Conservation (phyloP, 805 yeast genomes). For the Yarrowia yakushimensis region DNA sequence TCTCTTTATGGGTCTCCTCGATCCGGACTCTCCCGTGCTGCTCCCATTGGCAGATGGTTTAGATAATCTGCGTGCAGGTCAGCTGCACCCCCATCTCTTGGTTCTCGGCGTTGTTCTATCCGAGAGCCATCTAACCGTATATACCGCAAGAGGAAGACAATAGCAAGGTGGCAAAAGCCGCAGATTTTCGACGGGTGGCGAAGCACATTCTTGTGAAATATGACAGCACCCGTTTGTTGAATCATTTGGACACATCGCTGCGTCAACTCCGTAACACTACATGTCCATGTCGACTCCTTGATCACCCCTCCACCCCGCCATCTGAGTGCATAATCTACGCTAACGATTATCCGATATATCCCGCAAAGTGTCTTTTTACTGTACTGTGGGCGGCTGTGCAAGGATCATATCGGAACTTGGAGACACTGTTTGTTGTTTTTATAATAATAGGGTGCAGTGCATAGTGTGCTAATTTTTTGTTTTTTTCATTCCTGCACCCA, state of each 20-base stretch:
- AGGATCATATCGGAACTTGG: not conserved
- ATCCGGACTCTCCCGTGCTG: not conserved
- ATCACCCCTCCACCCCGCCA: not conserved
- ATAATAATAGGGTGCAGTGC: not conserved
- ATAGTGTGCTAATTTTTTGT: not conserved
- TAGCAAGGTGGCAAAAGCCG: not conserved
- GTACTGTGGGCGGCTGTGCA: no score
- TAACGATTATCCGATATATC: not conserved
- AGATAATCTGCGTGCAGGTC: slow-evolving; percentile 14
- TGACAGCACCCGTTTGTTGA: no score
- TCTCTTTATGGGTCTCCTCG: not conserved
- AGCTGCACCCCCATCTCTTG: slow-evolving; percentile 12
- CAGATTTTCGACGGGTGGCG: no score
- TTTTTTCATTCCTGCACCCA: not conserved
- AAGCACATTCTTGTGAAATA: no score
- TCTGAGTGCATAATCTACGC: not conserved
- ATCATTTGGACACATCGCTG: no score
- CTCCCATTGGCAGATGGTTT: slow-evolving; percentile 19
- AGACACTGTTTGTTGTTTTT: no score
- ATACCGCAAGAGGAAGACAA: not conserved
- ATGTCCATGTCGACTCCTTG: not conserved
- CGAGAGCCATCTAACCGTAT: not conserved
- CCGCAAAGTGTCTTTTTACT: not conserved
- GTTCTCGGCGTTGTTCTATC: not conserved
- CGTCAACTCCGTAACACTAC: no score